These are phyloP conservation scores for Chaetomium olivaceum DNA, from an alignment of 2,329 filamentous ascomycete species.

Conservation along the genomic window DNA sequence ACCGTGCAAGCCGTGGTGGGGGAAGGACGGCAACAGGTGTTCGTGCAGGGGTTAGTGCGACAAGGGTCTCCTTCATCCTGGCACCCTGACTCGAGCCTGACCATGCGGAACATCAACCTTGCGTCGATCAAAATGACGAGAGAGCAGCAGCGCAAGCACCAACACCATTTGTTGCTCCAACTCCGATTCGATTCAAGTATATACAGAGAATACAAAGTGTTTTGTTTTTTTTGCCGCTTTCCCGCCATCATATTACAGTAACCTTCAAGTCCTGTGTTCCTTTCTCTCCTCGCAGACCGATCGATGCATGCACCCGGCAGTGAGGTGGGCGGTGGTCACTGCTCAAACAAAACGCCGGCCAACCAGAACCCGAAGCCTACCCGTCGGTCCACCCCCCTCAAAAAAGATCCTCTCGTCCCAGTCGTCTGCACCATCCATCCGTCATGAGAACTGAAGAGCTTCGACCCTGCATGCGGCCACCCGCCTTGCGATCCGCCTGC, in stretches of 20 bases:
- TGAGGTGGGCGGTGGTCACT: neutral
- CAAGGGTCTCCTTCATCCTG: too few relatives aligned
- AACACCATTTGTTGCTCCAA: neutral
- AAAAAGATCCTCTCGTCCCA: neutral
- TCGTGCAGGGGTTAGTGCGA: too few relatives aligned
- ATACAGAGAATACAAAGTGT: neutral
- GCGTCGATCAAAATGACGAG: neutral
- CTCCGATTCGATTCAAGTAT: neutral
- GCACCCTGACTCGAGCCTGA: too few relatives aligned
- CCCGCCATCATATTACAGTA: neutral
- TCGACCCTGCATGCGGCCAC: neutral
- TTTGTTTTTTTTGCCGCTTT: neutral
- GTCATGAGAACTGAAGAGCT: neutral
- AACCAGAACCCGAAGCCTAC: neutral
- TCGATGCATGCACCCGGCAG: neutral
- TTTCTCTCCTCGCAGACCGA: neutral
- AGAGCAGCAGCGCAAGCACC: too few relatives aligned
- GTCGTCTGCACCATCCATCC: neutral
- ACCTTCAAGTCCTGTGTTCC: neutral
- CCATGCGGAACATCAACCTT: neutral
- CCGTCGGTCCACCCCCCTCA: neutral
- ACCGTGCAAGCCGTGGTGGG: too few relatives aligned
- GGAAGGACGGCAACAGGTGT: too few relatives aligned
- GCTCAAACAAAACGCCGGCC: neutral
- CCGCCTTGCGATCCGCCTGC: neutral